These are phyloP conservation scores for Datura wrightii DNA, from an alignment of 257 asterid genomes.

Conservation along the genomic window DNA sequence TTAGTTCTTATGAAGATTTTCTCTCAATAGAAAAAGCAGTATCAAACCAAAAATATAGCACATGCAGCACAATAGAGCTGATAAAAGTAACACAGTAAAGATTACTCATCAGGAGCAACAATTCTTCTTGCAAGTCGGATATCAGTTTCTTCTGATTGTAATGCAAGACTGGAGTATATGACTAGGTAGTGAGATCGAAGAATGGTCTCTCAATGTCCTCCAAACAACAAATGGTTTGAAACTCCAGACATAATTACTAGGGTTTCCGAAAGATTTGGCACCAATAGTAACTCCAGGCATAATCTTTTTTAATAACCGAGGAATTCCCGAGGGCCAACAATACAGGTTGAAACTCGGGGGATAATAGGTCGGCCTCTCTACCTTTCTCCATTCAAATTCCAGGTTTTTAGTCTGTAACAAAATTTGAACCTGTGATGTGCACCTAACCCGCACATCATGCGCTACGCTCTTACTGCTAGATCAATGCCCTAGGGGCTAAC, in stretches of 20 bases:
- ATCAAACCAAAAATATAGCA: background rate
- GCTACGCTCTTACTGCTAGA: background rate
- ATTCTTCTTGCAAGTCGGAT: conserved; percentile 20
- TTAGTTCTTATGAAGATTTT: conserved; percentile 2
- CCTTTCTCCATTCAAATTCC: background rate
- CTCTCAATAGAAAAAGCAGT: background rate
- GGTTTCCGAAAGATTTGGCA: background rate
- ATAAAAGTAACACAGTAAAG: background rate
- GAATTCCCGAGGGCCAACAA: background rate
- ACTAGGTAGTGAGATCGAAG: background rate
- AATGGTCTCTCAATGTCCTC: conserved; percentile 19
- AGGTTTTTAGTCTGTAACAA: background rate
- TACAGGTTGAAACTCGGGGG: background rate
- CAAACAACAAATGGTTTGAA: background rate
- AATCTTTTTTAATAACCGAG: background rate
- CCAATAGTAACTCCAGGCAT: conserved; percentile 11
- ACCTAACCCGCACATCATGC: background rate
- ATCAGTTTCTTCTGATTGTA: conserved; percentile 28
- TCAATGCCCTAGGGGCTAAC: conserved; percentile 8
- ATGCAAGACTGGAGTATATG: background rate
- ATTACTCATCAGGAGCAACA: conserved; percentile 1
- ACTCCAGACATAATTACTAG: background rate
- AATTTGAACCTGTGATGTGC: background rate
- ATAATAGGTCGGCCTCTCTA: background rate
- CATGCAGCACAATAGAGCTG: background rate